Evolutionary conservation across 2,329 filamentous ascomycete genomes (phyloP).

Genomic region (Helotiales sp.): DNA sequence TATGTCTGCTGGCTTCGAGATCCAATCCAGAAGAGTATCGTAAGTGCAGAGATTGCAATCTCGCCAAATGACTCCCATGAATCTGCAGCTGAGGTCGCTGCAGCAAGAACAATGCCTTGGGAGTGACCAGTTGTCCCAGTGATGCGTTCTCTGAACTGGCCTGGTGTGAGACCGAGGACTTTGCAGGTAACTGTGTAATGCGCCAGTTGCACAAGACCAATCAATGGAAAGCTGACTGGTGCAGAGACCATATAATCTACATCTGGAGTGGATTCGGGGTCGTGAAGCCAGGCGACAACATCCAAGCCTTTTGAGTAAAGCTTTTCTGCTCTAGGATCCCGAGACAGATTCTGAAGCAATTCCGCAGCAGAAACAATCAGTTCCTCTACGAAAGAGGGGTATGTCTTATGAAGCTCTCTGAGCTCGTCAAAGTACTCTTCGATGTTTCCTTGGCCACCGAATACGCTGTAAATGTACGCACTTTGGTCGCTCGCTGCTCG

Average conservation of each 20-base stretch:
- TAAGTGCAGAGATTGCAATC: slow-evolving; percentile 76
- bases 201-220: slow-evolving; percentile 91
- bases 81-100: slow-evolving; percentile 84
- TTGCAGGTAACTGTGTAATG: slow-evolving; percentile 96
- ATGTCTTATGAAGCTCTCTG: slow-evolving; percentile 85
- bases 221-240: slow-evolving; percentile 92
- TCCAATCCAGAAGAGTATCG: slow-evolving; percentile 98
- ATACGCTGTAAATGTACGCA: slow-evolving; percentile 88
- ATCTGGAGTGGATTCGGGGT: slow-evolving; percentile 87
- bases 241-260: slow-evolving; percentile 92
- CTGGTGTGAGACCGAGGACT: slow-evolving; percentile 84
- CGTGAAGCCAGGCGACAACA: slow-evolving; percentile 88
- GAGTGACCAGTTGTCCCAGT: slow-evolving; percentile 93
- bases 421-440: slow-evolving; percentile 99
- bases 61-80: slow-evolving; percentile 92
- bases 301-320: slow-evolving; percentile 97
- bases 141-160: slow-evolving; percentile 80
- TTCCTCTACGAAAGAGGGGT: slow-evolving; percentile 86
- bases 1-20: slow-evolving; percentile 96
- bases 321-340: slow-evolving; percentile 86
- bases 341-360: slow-evolving; percentile 80
- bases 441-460: slow-evolving; percentile 97
- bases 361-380: slow-evolving; percentile 80
- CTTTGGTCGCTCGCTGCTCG: slow-evolving; percentile 82
- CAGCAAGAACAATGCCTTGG: slow-evolving; percentile 91